Percentiles rank a stretch among this genome's conserved stretches.
These are phyloP conservation scores for Naganishia vishniacii DNA, from an alignment of 768 basidiomycete species.

Conservation along the genomic window DNA sequence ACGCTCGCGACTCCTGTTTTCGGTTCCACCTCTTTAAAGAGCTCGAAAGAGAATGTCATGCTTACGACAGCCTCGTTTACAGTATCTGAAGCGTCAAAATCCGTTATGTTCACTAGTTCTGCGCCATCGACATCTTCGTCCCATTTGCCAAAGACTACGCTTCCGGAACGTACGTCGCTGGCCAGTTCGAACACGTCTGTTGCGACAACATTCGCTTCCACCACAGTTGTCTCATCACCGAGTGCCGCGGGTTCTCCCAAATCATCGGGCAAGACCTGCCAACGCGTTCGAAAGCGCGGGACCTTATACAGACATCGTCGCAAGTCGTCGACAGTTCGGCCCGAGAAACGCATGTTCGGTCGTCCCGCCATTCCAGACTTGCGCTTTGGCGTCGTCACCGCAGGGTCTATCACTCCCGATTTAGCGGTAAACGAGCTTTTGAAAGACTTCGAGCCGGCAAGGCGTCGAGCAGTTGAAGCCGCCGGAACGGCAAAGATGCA, in stretches of 20 bases:
- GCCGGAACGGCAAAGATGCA: neutral
- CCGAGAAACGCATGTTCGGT: neutral
- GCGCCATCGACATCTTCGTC: neutral
- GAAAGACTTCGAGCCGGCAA: neutral
- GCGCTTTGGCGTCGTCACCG: neutral
- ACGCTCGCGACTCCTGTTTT: too few species aligned
- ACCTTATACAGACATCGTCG: neutral
- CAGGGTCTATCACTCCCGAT: neutral
- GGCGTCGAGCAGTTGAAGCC: neutral
- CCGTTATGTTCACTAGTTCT: neutral
- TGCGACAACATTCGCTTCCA: too few species aligned
- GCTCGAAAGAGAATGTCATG: too few species aligned
- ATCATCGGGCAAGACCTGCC: neutral
- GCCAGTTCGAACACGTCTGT: too few species aligned
- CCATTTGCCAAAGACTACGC: too few species aligned
- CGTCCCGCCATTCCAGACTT: constrained; percentile 1
- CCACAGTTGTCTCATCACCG: neutral
- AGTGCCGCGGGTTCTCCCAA: neutral
- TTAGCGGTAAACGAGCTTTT: neutral
- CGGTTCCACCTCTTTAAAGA: too few species aligned
- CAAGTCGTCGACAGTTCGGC: neutral
- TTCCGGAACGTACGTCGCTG: too few species aligned
- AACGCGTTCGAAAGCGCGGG: neutral
- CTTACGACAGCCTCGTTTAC: too few species aligned
- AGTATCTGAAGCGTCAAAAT: too few species aligned